phyloP scores from a whole-genome alignment of 179 eudicot species.

The Amaranthus tricolor region DNA sequence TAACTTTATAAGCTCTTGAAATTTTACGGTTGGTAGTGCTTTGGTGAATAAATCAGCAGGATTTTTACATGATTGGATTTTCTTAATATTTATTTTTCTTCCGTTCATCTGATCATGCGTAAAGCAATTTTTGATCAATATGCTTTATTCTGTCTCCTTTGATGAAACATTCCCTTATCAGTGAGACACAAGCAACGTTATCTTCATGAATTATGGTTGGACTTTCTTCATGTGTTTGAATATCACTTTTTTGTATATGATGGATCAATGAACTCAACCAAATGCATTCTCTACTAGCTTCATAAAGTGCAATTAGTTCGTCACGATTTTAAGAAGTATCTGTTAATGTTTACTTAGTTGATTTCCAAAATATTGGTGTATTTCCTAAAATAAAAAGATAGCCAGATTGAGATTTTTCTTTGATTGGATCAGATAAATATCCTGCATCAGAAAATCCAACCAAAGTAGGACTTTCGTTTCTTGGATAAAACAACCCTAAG shows the following conservation, averaged over 20 bases:
- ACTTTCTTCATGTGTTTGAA: too few relatives aligned
- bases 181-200: too few relatives aligned
- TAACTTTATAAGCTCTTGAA: not conserved
- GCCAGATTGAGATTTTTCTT: conserved; percentile 14
- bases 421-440: conserved; percentile 5
- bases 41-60: not conserved
- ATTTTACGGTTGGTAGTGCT: not conserved
- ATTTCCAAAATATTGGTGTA: not conserved
- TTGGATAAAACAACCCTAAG: too few relatives aligned
- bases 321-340: conserved; percentile 6
- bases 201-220: too few relatives aligned
- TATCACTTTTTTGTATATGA: too few relatives aligned
- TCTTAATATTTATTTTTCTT: not conserved
- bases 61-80: not conserved
- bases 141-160: too few relatives aligned
- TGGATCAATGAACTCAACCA: not conserved
- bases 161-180: too few relatives aligned
- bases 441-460: not conserved
- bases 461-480: not conserved
- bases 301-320: not conserved
- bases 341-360: not conserved
- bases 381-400: not conserved
- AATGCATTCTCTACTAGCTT: conserved; percentile 6
- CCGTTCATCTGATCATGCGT: not conserved
- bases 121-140: not conserved